These are phyloP conservation scores for Dactylella cylindrospora DNA, from an alignment of 2,329 filamentous ascomycete genomes.

Conservation along the genomic window DNA sequence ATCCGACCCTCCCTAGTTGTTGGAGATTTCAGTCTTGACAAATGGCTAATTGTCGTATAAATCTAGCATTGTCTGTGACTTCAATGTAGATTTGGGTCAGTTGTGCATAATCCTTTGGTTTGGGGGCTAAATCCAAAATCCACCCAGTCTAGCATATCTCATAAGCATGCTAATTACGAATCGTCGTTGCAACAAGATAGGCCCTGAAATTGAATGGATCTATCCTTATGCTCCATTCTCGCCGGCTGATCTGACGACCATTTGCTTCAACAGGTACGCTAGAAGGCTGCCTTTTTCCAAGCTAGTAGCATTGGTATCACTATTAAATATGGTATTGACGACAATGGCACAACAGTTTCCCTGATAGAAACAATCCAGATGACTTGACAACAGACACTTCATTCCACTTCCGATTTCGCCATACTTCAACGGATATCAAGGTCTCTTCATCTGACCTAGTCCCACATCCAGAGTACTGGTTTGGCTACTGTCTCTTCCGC, in stretches of 20 bases:
- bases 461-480: constrained; percentile 48
- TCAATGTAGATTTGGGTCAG: constrained; percentile 49
- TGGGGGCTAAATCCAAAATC: too few species aligned
- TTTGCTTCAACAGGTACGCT: constrained; percentile 49
- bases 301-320: too few species aligned
- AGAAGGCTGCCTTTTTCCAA: too few species aligned
- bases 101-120: too few species aligned
- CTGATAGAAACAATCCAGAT: constrained; percentile 49
- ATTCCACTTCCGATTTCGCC: constrained; percentile 49
- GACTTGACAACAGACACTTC: constrained; percentile 46
- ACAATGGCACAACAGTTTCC: too few species aligned
- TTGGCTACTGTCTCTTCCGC: constrained; percentile 49
- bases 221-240: constrained; percentile 49
- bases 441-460: constrained; percentile 44
- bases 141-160: too few species aligned
- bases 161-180: constrained; percentile 4
- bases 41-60: neutral
- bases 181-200: constrained; percentile 23
- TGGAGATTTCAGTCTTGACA: neutral
- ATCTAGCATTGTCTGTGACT: constrained; percentile 49
- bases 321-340: too few species aligned
- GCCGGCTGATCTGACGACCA: constrained; percentile 48
- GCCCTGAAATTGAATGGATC: constrained; percentile 49
- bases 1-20: constrained; percentile 7
- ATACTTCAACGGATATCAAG: constrained; percentile 47